Conservation (phyloP, 495 filamentous ascomycete species). For the Penicillium canariense region DNA sequence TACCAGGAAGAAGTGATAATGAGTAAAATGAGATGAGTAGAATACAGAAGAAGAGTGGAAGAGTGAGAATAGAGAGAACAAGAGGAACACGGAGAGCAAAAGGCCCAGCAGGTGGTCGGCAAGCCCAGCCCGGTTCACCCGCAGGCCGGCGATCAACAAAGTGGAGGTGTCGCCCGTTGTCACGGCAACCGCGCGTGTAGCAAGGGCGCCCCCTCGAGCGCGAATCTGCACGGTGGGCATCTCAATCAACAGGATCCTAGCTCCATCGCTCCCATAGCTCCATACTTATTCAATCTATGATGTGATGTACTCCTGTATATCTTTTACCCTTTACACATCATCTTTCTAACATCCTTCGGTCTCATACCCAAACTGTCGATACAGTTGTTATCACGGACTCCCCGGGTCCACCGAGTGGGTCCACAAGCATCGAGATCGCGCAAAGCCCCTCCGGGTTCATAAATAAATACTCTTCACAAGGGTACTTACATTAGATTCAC, state of each 20-base stretch:
- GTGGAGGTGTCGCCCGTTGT: conserved; percentile 30
- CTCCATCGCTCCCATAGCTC: not conserved
- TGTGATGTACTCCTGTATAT: not conserved
- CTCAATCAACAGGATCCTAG: not conserved
- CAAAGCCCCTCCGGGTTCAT: not conserved
- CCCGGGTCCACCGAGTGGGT: not conserved
- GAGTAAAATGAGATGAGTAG: not conserved
- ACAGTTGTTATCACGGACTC: not conserved
- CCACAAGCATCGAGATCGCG: not conserved
- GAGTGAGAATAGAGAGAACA: not conserved
- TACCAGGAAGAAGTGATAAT: not conserved
- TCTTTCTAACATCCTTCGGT: not conserved
- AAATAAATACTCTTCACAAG: not conserved
- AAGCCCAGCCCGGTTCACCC: conserved; percentile 15
- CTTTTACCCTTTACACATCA: not conserved
- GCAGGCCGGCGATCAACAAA: conserved; percentile 23
- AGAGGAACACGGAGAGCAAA: not conserved
- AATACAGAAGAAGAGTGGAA: not conserved
- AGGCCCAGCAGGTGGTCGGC: not conserved
- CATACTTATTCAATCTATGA: not conserved
- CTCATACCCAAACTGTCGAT: not conserved
- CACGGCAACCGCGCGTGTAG: conserved; percentile 25
- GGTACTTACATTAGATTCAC: too few species aligned
- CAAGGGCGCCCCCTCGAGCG: not conserved
- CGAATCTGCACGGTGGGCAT: conserved; percentile 18